These are phyloP conservation scores for Nemania sp. DNA, from an alignment of 2,329 filamentous ascomycete species.

Conservation along the genomic window DNA sequence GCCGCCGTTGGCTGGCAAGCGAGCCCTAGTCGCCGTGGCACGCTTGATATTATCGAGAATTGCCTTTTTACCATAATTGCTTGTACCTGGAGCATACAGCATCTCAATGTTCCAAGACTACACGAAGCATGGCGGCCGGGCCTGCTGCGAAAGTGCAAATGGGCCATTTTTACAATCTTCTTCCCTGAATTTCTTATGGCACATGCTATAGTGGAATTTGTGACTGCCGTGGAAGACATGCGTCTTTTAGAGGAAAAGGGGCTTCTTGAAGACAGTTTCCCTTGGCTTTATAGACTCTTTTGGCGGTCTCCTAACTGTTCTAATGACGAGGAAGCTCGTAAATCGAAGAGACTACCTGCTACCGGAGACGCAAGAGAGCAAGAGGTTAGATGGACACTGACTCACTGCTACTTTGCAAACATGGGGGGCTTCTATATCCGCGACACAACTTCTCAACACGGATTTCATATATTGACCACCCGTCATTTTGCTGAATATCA, in stretches of 20 bases:
- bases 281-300: conserved; percentile 5
- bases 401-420: conserved; percentile 16
- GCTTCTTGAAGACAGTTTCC: background rate
- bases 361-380: background rate
- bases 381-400: conserved; percentile 4
- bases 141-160: conserved; percentile 4
- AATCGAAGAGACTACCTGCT: background rate
- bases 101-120: conserved; percentile 8
- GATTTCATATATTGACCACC: background rate
- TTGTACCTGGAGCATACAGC: conserved; percentile 17
- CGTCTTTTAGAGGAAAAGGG: background rate
- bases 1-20: conserved; percentile 4
- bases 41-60: conserved; percentile 5
- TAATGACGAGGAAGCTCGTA: background rate
- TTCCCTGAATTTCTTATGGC: conserved; percentile 19
- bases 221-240: conserved; percentile 1
- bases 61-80: conserved; percentile 13
- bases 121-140: background rate
- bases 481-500: conserved; percentile 1
- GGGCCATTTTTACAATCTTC: conserved; percentile 7
- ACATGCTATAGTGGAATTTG: conserved; percentile 9
- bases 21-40: conserved; percentile 4
- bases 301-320: background rate
- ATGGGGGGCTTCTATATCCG: conserved; percentile 14
- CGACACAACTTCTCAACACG: background rate